These are phyloP conservation scores for Penicillium sclerotiorum DNA, from an alignment of 2,329 filamentous ascomycete genomes.

Conservation along the genomic window DNA sequence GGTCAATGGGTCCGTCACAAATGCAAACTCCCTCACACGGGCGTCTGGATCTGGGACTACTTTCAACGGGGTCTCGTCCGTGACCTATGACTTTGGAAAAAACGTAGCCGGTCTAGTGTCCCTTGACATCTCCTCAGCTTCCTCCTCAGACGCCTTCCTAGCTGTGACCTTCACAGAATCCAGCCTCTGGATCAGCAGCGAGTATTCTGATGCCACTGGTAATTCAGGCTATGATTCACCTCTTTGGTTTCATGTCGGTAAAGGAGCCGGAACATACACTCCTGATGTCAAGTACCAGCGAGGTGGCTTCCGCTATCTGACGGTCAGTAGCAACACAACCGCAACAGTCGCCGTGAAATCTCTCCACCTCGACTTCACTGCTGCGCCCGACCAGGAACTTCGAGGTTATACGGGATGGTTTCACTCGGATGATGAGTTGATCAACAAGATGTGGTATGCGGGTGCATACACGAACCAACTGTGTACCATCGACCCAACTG, in stretches of 20 bases:
- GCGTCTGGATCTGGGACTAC: constrained; percentile 6
- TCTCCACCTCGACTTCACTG: constrained; percentile 48
- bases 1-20: constrained; percentile 34
- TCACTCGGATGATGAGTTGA: constrained; percentile 50
- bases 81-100: constrained; percentile 44
- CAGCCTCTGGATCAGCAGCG: constrained; percentile 52
- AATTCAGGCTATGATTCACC: constrained; percentile 52
- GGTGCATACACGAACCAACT: constrained; percentile 53
- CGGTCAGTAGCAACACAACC: constrained; percentile 47
- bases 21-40: constrained; percentile 19
- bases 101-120: constrained; percentile 45
- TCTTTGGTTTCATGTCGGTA: constrained; percentile 50
- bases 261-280: constrained; percentile 42
- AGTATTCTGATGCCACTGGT: constrained; percentile 50
- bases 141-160: constrained; percentile 33
- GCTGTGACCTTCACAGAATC: constrained; percentile 46
- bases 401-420: constrained; percentile 56
- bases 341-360: constrained; percentile 41
- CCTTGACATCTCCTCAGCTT: constrained; percentile 30
- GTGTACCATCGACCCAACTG: constrained; percentile 33
- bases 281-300: constrained; percentile 46
- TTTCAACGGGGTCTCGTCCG: constrained; percentile 31
- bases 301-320: constrained; percentile 53
- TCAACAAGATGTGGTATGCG: constrained; percentile 61
- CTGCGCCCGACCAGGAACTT: constrained; percentile 42